Conservation (phyloP, 352 stramenopile species). For the Phytophthora syringae region DNA sequence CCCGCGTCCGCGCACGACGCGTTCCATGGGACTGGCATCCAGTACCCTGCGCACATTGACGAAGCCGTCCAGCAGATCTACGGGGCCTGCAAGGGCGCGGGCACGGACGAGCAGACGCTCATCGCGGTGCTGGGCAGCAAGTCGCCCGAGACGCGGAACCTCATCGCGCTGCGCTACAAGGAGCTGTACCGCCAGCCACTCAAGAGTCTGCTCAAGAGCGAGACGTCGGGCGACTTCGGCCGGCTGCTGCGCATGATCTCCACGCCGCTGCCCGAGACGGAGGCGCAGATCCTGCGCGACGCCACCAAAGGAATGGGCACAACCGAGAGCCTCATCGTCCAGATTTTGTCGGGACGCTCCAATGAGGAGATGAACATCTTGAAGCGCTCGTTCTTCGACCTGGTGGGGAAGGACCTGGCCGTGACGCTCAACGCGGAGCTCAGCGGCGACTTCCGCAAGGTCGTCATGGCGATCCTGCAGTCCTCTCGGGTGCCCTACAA, state of each 20-base stretch:
- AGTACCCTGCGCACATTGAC: slow-evolving; percentile 62
- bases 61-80: slow-evolving; percentile 75
- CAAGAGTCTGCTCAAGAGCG: slow-evolving; percentile 61
- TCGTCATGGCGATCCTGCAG: slow-evolving; percentile 77
- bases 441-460: slow-evolving; percentile 77
- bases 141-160: slow-evolving; percentile 68
- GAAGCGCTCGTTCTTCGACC: slow-evolving; percentile 78
- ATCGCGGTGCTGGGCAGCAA: slow-evolving; percentile 73
- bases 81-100: slow-evolving; percentile 64
- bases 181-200: slow-evolving; percentile 71
- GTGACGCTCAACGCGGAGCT: slow-evolving; percentile 73
- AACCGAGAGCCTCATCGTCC: slow-evolving; percentile 71
- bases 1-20: slow-evolving; percentile 60
- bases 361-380: slow-evolving; percentile 86
- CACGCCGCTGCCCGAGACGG: slow-evolving; percentile 70
- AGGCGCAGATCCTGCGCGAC: slow-evolving; percentile 72
- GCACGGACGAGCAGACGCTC: slow-evolving; percentile 80
- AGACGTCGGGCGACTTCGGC: slow-evolving; percentile 80
- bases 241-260: slow-evolving; percentile 75
- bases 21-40: slow-evolving; percentile 53
- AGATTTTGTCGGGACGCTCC: slow-evolving; percentile 71
- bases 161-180: slow-evolving; percentile 76
- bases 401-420: slow-evolving; percentile 72
- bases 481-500: slow-evolving; percentile 60
- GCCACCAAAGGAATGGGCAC: slow-evolving; percentile 79